Evolutionary conservation across 2,329 filamentous ascomycete species (phyloP).

Genomic region (Knufia petricola): DNA sequence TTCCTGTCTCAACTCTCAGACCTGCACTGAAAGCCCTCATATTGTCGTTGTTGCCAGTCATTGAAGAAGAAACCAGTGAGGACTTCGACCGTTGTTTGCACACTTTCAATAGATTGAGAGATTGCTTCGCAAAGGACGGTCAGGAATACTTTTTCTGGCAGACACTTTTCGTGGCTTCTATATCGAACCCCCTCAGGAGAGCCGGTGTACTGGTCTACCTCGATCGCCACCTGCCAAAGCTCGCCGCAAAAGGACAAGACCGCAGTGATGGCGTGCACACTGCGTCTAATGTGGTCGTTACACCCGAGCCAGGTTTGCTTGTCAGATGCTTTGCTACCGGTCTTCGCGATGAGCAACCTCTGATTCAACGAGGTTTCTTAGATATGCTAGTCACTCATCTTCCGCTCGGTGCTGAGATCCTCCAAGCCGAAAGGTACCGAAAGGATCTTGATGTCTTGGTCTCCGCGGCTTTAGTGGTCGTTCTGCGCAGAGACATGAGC

Average conservation of each 20-base stretch:
- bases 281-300: slow-evolving; percentile 45
- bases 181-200: slow-evolving; percentile 76
- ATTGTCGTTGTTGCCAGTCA: slow-evolving; percentile 74
- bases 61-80: slow-evolving; percentile 94
- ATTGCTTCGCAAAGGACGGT: slow-evolving; percentile 50
- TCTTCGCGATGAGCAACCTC: slow-evolving; percentile 72
- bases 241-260: slow-evolving; percentile 37
- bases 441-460: slow-evolving; percentile 74
- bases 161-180: slow-evolving; percentile 86
- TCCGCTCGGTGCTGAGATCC: slow-evolving; percentile 69
- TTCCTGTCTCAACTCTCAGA: slow-evolving; percentile 62
- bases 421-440: slow-evolving; percentile 63
- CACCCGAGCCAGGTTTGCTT: slow-evolving; percentile 83
- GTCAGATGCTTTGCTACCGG: slow-evolving; percentile 88
- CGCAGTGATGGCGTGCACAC: slow-evolving; percentile 26
- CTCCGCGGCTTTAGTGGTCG: slow-evolving; percentile 74
- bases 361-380: slow-evolving; percentile 89
- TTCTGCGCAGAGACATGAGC: slow-evolving; percentile 89
- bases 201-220: slow-evolving; percentile 84
- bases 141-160: slow-evolving; percentile 95
- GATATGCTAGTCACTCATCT: slow-evolving; percentile 86
- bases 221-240: slow-evolving; percentile 63
- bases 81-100: slow-evolving; percentile 84
- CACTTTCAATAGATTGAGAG: slow-evolving; percentile 68
- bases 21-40: slow-evolving; percentile 87